Evolutionary conservation across 495 filamentous ascomycete species (phyloP).

Genomic region (Bombardia bombarda): DNA sequence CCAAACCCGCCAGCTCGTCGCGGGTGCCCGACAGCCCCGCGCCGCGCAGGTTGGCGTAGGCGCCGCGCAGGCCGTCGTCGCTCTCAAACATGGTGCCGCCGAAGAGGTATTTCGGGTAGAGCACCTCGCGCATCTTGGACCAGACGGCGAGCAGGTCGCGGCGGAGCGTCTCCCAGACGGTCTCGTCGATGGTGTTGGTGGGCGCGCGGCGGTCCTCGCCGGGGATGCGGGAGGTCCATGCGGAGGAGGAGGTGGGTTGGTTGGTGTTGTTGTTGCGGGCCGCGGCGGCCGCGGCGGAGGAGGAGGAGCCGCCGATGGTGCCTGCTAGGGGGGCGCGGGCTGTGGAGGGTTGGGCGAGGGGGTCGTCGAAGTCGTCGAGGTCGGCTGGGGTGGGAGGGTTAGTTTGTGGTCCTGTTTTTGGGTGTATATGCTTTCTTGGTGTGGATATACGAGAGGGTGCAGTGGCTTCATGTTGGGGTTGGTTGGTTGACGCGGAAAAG

Average conservation of each 20-base stretch:
- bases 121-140: slow-evolving; percentile 96
- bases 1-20: slow-evolving; percentile 53
- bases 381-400: slow-evolving; percentile 43
- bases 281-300: slow-evolving; percentile 23
- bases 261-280: slow-evolving; percentile 31
- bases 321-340: slow-evolving; percentile 65
- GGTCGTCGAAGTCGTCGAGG: slow-evolving; percentile 90
- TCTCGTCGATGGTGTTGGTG: slow-evolving; percentile 93
- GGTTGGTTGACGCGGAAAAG: neutral
- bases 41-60: slow-evolving; percentile 41
- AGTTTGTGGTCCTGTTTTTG: neutral
- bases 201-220: slow-evolving; percentile 93
- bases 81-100: slow-evolving; percentile 65
- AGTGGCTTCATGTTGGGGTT: neutral
- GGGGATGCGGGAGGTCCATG: slow-evolving; percentile 77
- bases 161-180: slow-evolving; percentile 87
- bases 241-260: too few relatives aligned
- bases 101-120: slow-evolving; percentile 91
- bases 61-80: slow-evolving; percentile 43
- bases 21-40: slow-evolving; percentile 45
- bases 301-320: slow-evolving; percentile 53
- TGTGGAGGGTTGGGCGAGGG: slow-evolving; percentile 41
- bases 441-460: too few relatives aligned
- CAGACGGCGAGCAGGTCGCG: slow-evolving; percentile 89
- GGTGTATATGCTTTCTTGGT: neutral